Conservation (phyloP, 495 filamentous ascomycete genomes). For the Penicillium canescens region DNA sequence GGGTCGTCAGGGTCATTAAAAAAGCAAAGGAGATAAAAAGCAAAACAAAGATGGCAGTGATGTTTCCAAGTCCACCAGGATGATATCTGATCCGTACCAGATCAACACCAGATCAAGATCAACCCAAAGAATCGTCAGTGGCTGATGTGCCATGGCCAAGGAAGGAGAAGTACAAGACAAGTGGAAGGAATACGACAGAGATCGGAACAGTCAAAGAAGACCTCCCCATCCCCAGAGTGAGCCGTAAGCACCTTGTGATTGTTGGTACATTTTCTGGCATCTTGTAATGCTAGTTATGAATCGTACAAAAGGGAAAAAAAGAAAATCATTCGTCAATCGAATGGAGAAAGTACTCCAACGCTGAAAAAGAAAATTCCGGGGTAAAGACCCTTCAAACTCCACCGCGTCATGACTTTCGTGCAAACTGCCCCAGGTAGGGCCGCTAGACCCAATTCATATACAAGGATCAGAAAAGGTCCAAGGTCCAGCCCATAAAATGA, state of each 20-base stretch:
- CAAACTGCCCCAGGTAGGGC: not conserved
- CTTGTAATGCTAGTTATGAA: conserved; percentile 27
- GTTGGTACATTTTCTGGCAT: conserved; percentile 25
- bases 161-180: not conserved
- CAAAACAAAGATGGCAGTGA: conserved; percentile 14
- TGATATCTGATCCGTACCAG: not conserved
- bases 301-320: conserved; percentile 27
- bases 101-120: not conserved
- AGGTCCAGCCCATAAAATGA: conserved; percentile 9
- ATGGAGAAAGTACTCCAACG: conserved; percentile 22
- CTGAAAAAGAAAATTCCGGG: conserved; percentile 24
- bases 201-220: conserved; percentile 2
- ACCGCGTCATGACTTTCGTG: conserved; percentile 20
- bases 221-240: conserved; percentile 19
- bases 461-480: conserved; percentile 16
- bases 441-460: not conserved
- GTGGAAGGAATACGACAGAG: conserved; percentile 16
- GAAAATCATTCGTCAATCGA: conserved; percentile 25
- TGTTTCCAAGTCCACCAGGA: conserved; percentile 2
- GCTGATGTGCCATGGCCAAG: not conserved
- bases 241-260: conserved; percentile 6
- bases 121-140: not conserved
- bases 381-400: conserved; percentile 22
- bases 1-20: conserved; percentile 16
- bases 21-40: conserved; percentile 4